Evolutionary conservation across 2,329 filamentous ascomycete species (phyloP).

Genomic region (Talaromyces sp.): DNA sequence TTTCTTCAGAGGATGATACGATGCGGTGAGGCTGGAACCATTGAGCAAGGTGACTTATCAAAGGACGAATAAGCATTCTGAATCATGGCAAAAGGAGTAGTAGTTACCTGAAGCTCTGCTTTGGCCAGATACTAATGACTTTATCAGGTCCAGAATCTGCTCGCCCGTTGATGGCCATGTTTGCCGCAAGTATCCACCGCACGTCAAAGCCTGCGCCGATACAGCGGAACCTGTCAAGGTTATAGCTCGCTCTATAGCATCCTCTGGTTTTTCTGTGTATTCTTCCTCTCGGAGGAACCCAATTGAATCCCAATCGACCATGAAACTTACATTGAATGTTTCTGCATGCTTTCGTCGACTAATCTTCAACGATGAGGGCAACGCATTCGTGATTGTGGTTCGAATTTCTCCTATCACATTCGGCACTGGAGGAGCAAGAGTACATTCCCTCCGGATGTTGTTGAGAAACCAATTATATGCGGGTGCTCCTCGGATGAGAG

Average conservation of each 20-base stretch:
- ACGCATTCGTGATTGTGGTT: background rate
- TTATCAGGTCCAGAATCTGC: slow-evolving; percentile 11
- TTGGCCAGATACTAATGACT: background rate
- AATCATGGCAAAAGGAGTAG: background rate
- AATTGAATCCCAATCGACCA: slow-evolving; percentile 9
- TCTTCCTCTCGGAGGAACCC: slow-evolving; percentile 2
- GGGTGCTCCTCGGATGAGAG: slow-evolving; percentile 1
- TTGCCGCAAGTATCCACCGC: slow-evolving; percentile 23
- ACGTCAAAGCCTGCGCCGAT: slow-evolving; percentile 26
- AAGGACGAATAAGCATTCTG: background rate
- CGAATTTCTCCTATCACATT: slow-evolving; percentile 7
- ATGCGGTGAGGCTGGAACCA: background rate
- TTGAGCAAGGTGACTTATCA: background rate
- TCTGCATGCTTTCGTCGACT: slow-evolving; percentile 11
- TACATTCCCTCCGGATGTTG: slow-evolving; percentile 4
- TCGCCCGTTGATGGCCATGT: slow-evolving; percentile 22
- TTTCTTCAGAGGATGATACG: background rate
- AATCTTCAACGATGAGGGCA: slow-evolving; percentile 6
- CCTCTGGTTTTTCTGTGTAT: background rate
- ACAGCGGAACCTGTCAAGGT: slow-evolving; percentile 20
- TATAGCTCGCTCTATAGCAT: slow-evolving; percentile 3
- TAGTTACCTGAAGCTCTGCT: background rate
- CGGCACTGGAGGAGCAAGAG: background rate
- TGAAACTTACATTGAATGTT: slow-evolving; percentile 3
- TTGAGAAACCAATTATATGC: slow-evolving; percentile 11